These are phyloP conservation scores for Hydnum rufescens DNA, from an alignment of 768 basidiomycete species.

Conservation along the genomic window DNA sequence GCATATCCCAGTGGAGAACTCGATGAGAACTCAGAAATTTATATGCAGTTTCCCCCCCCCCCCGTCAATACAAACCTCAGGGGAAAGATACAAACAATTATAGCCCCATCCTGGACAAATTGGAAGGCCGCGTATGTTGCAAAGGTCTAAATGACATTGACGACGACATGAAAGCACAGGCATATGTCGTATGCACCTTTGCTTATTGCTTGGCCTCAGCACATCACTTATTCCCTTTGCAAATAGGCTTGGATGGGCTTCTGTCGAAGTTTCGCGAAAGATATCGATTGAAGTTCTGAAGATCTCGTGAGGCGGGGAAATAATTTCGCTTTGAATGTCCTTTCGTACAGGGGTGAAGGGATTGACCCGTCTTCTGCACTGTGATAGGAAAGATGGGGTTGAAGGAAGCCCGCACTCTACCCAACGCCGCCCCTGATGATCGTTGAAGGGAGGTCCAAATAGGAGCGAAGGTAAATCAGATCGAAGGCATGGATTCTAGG, in stretches of 20 bases:
- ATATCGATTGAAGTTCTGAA: conserved; percentile 22
- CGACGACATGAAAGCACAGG: conserved; percentile 25
- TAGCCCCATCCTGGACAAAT: background rate
- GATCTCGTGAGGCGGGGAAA: conserved; percentile 25
- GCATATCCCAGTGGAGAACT: too few relatives aligned
- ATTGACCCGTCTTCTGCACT: conserved; percentile 20
- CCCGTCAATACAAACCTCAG: too few relatives aligned
- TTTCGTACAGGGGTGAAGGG: conserved; percentile 17
- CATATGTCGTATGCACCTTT: conserved; percentile 23
- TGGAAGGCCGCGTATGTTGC: conserved; percentile 12
- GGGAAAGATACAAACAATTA: too few relatives aligned
- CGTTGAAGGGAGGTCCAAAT: too few relatives aligned
- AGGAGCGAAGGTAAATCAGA: too few relatives aligned
- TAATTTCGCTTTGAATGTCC: conserved; percentile 13
- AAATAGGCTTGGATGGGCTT: conserved; percentile 32
- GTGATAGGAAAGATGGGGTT: conserved; percentile 34
- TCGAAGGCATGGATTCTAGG: too few relatives aligned
- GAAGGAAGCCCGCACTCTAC: conserved; percentile 13
- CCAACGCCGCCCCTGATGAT: conserved; percentile 16
- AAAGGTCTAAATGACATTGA: conserved; percentile 14
- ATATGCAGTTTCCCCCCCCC: too few relatives aligned
- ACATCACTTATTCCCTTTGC: background rate
- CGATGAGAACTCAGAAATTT: too few relatives aligned
- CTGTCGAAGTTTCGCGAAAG: conserved; percentile 26
- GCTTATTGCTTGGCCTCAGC: background rate